Percentiles rank a stretch among this genome's conserved stretches.
Conservation (phyloP, 176 grass and related monocot genomes). For the bread wheat (Triticum aestivum) region IWGSC_CS_RefSeq_v2.1 NC_057799.1:597482036-597482535, state of each 20-base stretch:
- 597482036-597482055: background rate
- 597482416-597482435: background rate
- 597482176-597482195: slow-evolving; percentile 66
- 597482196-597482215: slow-evolving; percentile 71
- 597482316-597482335: background rate
- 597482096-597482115: background rate
- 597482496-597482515: background rate
- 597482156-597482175: slow-evolving; percentile 45
- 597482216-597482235: slow-evolving; percentile 82
- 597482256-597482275: slow-evolving; percentile 5
- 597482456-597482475: background rate
- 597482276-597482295: background rate
- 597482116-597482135: slow-evolving; percentile 21
- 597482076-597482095: background rate
- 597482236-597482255: slow-evolving; percentile 84
- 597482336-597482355: background rate
- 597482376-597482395: background rate
- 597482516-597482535: background rate
- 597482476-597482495: background rate
- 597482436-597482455: background rate
- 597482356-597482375: background rate
- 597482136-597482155: slow-evolving; percentile 33
- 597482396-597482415: background rate
- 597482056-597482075: background rate
- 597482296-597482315: background rate